These are phyloP conservation scores for Tylopilus sp. DNA, from an alignment of 768 basidiomycete species.

Conservation along the genomic window DNA sequence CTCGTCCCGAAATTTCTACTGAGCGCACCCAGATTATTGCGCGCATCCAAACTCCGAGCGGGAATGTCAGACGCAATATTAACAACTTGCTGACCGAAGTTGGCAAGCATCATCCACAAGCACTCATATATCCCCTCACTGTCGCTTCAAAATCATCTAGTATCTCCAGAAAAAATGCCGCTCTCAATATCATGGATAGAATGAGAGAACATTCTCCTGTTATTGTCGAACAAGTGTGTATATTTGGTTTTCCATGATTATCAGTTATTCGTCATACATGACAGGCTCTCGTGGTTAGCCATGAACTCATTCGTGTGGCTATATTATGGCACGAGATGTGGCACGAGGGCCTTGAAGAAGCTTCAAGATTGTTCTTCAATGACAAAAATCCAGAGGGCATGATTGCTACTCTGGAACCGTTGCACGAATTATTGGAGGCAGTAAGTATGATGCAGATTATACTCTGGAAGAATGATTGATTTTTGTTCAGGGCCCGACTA, in stretches of 20 bases:
- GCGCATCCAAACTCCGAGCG: conserved; percentile 91
- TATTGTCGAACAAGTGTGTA: conserved; percentile 82
- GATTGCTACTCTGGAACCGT: conserved; percentile 88
- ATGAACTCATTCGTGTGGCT: conserved; percentile 94
- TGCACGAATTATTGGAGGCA: conserved; percentile 89
- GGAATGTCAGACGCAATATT: conserved; percentile 84
- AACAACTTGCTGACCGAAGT: conserved; percentile 86
- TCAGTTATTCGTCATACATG: conserved; percentile 1
- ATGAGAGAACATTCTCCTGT: conserved; percentile 88
- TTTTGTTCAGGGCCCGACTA: conserved; percentile 75
- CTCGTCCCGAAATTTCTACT: background rate
- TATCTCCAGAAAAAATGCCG: conserved; percentile 73
- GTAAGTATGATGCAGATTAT: conserved; percentile 39
- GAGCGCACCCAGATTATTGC: conserved; percentile 77
- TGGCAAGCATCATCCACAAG: conserved; percentile 96
- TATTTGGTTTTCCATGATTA: background rate
- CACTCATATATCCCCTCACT: conserved; percentile 91
- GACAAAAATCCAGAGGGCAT: conserved; percentile 97
- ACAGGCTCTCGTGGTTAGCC: conserved; percentile 83
- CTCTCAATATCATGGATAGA: conserved; percentile 81
- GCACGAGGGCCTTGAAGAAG: conserved; percentile 98
- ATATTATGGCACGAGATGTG: conserved; percentile 99
- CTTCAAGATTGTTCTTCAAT: conserved; percentile 92
- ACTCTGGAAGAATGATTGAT: background rate
- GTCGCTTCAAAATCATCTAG: conserved; percentile 97